Conservation (phyloP, 495 filamentous ascomycete genomes). For the Copromyces sp. region DNA sequence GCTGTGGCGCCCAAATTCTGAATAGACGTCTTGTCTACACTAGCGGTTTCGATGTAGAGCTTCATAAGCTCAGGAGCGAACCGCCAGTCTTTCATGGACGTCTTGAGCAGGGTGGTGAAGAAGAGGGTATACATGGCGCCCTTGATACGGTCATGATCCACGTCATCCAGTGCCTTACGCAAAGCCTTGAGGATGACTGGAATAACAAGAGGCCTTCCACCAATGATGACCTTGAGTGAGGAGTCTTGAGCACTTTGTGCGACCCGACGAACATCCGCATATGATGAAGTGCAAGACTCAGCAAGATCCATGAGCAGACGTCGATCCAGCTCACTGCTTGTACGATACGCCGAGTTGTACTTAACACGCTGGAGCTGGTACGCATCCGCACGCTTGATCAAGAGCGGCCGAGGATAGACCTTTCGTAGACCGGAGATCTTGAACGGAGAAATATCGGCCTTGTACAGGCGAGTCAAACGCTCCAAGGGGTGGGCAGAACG, state of each 20-base stretch:
- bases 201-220: conserved; percentile 76
- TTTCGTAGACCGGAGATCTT: conserved; percentile 90
- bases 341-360: conserved; percentile 81
- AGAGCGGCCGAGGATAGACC: conserved; percentile 78
- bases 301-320: conserved; percentile 77
- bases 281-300: conserved; percentile 82
- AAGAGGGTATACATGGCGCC: conserved; percentile 83
- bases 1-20: conserved; percentile 78
- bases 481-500: conserved; percentile 89
- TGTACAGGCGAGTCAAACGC: conserved; percentile 68
- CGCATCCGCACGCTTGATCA: conserved; percentile 82
- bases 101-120: conserved; percentile 81
- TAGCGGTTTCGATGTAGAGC: conserved; percentile 79
- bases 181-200: conserved; percentile 72
- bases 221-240: conserved; percentile 84
- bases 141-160: conserved; percentile 84
- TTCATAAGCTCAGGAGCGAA: conserved; percentile 79
- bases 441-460: conserved; percentile 79
- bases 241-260: conserved; percentile 89
- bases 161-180: conserved; percentile 68
- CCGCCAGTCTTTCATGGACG: conserved; percentile 81
- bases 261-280: conserved; percentile 88
- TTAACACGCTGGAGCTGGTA: conserved; percentile 89
- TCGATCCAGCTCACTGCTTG: conserved; percentile 76
- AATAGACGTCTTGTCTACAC: conserved; percentile 85